Base-by-base conservation (phyloP, 257 asterid species). In the Nicotiana noctiflora region DNA sequence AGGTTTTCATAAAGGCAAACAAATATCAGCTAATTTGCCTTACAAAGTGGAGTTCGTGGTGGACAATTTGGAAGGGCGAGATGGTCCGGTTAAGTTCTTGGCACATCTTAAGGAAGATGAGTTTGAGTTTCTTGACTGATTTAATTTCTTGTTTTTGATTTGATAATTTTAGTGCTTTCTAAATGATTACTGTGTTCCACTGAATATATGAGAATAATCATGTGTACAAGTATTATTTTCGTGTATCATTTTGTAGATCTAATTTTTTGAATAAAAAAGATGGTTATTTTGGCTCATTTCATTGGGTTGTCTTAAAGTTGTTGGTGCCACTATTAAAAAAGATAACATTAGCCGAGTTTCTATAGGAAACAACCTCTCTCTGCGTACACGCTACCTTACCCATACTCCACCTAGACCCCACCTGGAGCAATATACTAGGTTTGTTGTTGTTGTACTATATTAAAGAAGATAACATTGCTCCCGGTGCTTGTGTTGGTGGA, bases 91-190 rank as follows among this genome's bases (percentile, higher is more conserved):
- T 80, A 95, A 92, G 82, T 92, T 95, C 84, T 29, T 59, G 80
- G 91, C 94, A 2, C 99, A 95, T 85, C 87, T 93, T 72, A 95
- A 86, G 89, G 98, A 95, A 82, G 98, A 93, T 83, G 99, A 95
- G 91, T 95, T 95, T 85, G 99, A 93, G 88, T 88, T 90, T 87
- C 87, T 93, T 88, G 98, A 90, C 81, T 94, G 90, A 92, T 85
- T 14, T 63, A 49, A 32, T 31, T 82, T 52, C 51, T n/a, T 75
- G 53, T 32, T 66, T 34, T 19, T 77, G 75, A 4, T 51, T 46
- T 37, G 59, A 66, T 13, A 77, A 60, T 82, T 55, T 55, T 80
- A 53, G 14, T 40, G 52, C 82, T 79, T 63, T 79, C 63, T 79
- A 80, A 77, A 65, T 82, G 76, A 72, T 55, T 46, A 3, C 23